Evolutionary conservation across 2,329 filamentous ascomycete genomes (phyloP).

Genomic region (Beauveria australis): DNA sequence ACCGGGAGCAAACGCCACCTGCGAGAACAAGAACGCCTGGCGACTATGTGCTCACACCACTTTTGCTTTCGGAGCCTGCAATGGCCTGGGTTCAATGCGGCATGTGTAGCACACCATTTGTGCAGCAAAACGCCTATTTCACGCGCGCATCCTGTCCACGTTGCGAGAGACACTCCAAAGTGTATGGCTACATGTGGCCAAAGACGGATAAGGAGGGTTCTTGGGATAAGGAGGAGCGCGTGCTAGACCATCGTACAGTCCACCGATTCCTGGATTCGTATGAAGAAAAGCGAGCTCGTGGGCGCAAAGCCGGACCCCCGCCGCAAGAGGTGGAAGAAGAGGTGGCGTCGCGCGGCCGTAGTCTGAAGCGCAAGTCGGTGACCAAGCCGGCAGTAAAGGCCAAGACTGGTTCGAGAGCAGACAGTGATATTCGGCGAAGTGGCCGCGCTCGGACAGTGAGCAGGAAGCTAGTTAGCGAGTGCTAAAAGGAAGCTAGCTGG

Average conservation of each 20-base stretch:
- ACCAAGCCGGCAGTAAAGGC: slow-evolving; percentile 12
- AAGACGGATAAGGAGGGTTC: slow-evolving; percentile 80
- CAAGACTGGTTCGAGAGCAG: neutral
- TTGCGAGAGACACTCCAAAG: slow-evolving; percentile 89
- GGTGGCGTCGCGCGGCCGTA: slow-evolving; percentile 19
- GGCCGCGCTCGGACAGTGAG: slow-evolving; percentile 6
- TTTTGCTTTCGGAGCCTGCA: slow-evolving; percentile 64
- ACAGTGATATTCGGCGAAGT: neutral
- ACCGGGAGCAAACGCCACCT: slow-evolving; percentile 26
- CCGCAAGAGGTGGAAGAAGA: slow-evolving; percentile 20
- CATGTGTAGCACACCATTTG: slow-evolving; percentile 73
- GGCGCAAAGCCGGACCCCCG: slow-evolving; percentile 26
- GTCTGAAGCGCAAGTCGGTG: slow-evolving; percentile 16
- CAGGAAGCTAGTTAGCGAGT: neutral
- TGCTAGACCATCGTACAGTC: slow-evolving; percentile 79
- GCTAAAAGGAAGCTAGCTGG: neutral
- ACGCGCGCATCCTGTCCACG: slow-evolving; percentile 81
- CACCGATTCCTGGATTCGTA: slow-evolving; percentile 72
- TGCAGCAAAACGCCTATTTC: slow-evolving; percentile 81
- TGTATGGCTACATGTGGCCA: slow-evolving; percentile 93
- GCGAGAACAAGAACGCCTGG: slow-evolving; percentile 49
- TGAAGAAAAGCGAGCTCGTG: slow-evolving; percentile 53
- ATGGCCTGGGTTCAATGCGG: slow-evolving; percentile 86
- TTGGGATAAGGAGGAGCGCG: slow-evolving; percentile 59
- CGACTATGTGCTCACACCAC: slow-evolving; percentile 74